Evolutionary conservation across 345 rosid genomes (phyloP).

Genomic region (Eucalyptus brandiana): DNA sequence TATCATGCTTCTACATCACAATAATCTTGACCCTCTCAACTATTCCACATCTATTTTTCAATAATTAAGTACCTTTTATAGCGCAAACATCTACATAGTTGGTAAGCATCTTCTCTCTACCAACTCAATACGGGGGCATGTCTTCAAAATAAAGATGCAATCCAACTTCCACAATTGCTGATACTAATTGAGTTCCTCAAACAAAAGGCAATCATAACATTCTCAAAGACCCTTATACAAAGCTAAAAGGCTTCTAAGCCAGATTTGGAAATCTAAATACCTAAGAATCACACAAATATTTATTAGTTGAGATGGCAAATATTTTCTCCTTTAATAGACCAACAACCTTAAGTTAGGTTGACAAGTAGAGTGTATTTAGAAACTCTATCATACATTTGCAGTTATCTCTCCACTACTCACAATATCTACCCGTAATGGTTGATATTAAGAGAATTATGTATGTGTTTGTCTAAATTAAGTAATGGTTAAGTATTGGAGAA

Average conservation of each 20-base stretch:
- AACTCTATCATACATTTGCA: background rate
- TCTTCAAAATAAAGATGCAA: background rate
- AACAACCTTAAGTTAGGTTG: background rate
- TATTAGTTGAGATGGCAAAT: background rate
- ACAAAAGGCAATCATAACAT: background rate
- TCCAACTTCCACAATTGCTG: background rate
- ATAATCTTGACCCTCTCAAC: background rate
- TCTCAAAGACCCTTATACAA: background rate
- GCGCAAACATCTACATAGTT: background rate
- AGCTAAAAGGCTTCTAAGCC: background rate
- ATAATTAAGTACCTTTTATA: background rate
- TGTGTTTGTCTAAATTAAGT: background rate
- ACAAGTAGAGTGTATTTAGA: background rate
- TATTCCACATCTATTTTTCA: background rate
- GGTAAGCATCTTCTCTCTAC: background rate
- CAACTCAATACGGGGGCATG: background rate
- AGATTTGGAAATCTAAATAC: background rate
- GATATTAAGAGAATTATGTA: background rate
- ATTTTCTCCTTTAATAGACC: background rate
- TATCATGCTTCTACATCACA: too few relatives aligned
- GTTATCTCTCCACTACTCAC: background rate
- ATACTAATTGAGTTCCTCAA: background rate
- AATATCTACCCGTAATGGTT: background rate
- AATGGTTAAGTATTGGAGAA: too few relatives aligned
- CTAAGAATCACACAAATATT: background rate